Base-by-base conservation (phyloP, 176 grass and related monocot genomes). In the Zizania latifolia region DNA sequence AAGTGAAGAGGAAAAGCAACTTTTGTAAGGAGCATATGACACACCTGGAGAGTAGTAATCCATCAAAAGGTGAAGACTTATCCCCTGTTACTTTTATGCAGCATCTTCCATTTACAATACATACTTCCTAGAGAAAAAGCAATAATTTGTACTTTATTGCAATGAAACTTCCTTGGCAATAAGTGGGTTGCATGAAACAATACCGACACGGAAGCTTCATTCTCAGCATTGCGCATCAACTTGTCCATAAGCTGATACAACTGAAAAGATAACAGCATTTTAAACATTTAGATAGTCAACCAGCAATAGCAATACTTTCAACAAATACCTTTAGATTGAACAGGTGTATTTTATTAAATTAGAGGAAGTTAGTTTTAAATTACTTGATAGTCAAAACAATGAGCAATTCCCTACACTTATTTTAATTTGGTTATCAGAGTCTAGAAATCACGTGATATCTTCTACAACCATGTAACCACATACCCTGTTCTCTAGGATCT, bases 241-340 rank as follows among this genome's bases (percentile, higher is more conserved):
- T 68, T 89, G 70, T 87, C 90, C 84, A 93, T 79, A 70, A 93
- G 90, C 77, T 93, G 90, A 48, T 75, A 89, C 73, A 93, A 76
- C 90, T 93, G 78, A 70, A 81, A 71, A 83, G 31, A 55, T 71
- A 62, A 81, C 43, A 86, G 34, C 14, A 54, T 8, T 32, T 32
- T 39, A 74, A 53, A 28, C 4, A 59, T 71, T 62, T 27, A 62
- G 48, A 22, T 30, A 58, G 45, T 58, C 27, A 82, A 61, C 46
- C 26, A 43, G 66, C 32, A 27, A 53, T 59, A 53, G 53, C 39
- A 68, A 17, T 4, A 38, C 61, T 70, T 54, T 80, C 24, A 75
- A 21, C 60, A 7, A 77, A 29, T 2, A 16, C 1, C 34, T 82
- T 23, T 57, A 23, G 44, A 65, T 26, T 41, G 26, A 56, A 55